A percentile compares a stretch with the other conserved stretches of the same genome.
Conservation (phyloP, 768 basidiomycete genomes). For the Cyclocybe cylindracea region DNA sequence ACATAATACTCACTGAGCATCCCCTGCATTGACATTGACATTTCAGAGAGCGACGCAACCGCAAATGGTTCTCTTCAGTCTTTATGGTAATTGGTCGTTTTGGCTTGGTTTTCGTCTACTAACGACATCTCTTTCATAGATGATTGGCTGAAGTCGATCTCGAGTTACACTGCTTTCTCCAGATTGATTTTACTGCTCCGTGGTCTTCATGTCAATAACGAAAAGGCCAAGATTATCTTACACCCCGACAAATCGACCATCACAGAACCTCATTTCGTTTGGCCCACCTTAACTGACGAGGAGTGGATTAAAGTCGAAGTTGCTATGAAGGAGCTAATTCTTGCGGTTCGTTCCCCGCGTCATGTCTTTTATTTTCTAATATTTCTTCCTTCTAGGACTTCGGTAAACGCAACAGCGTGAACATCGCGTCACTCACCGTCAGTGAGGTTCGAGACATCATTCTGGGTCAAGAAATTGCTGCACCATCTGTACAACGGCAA, state of each 20-base stretch:
- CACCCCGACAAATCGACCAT: conserved; percentile 97
- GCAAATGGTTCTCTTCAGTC: conserved; percentile 98
- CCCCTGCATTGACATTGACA: conserved; percentile 11
- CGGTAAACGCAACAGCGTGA: conserved; percentile 98
- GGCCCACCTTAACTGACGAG: conserved; percentile 91
- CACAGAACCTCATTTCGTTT: conserved; percentile 97
- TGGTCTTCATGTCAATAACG: conserved; percentile 98
- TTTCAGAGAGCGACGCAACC: conserved; percentile 90
- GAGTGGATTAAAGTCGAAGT: conserved; percentile 99
- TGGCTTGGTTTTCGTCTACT: neutral
- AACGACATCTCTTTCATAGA: conserved; percentile 45
- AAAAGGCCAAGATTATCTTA: conserved; percentile 98
- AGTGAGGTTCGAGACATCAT: conserved; percentile 99
- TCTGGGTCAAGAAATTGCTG: conserved; percentile 97
- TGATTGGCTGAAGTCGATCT: conserved; percentile 99
- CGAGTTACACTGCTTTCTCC: conserved; percentile 98
- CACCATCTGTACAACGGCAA: conserved; percentile 93
- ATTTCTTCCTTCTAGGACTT: conserved; percentile 64
- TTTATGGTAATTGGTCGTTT: conserved; percentile 63
- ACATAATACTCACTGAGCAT: neutral
- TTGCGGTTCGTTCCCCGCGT: conserved; percentile 54
- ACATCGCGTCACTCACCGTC: conserved; percentile 94
- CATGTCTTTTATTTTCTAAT: conserved; percentile 10
- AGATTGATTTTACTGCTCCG: conserved; percentile 96
- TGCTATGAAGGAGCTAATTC: conserved; percentile 95